Conservation (phyloP, 305 asterid species). For the Plantago lanceolata region DNA sequence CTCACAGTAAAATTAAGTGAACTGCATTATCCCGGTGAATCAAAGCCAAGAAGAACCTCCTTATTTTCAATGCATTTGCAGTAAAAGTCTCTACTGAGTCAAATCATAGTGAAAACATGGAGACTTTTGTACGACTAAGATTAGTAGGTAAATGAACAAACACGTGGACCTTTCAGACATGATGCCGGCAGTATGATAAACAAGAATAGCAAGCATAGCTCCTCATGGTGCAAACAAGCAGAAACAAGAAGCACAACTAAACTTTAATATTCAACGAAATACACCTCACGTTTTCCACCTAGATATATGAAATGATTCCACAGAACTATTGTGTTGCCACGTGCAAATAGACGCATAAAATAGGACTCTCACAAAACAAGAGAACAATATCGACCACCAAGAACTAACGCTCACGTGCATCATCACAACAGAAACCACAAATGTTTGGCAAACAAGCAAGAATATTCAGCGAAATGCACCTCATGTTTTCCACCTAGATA, state of each 20-base stretch:
- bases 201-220: neutral
- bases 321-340: too few species aligned
- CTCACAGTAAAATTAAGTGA: neutral
- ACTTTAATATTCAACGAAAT: too few species aligned
- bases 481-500: too few species aligned
- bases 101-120: neutral
- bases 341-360: too few species aligned
- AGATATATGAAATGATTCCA: neutral
- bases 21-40: neutral
- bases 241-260: too few species aligned
- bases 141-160: neutral
- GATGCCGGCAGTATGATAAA: neutral
- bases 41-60: neutral
- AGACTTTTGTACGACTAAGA: neutral
- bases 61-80: neutral
- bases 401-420: neutral
- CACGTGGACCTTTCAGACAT: neutral
- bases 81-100: neutral
- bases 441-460: neutral
- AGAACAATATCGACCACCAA: neutral
- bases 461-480: too few species aligned
- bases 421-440: neutral
- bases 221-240: neutral
- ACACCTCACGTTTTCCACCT: too few species aligned
- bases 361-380: neutral